Percentiles rank a stretch among this genome's conserved stretches.
Evolutionary conservation across 2,329 filamentous ascomycete genomes (phyloP).

Genomic region (Ophiocordyceps camponoti-rufipedis): DNA sequence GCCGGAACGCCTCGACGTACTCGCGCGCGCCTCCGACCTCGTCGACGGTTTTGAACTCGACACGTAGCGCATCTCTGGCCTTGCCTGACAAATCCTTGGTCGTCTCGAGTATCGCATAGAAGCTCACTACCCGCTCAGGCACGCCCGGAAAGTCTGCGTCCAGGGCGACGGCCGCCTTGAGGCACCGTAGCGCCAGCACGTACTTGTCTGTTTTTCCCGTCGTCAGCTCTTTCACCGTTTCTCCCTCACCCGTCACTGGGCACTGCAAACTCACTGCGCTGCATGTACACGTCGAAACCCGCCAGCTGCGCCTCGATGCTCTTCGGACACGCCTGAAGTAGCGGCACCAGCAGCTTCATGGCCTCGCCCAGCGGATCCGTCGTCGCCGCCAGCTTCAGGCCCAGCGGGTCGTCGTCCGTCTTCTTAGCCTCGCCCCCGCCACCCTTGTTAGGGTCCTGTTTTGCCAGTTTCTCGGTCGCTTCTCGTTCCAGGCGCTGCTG

Average conservation of each 20-base stretch:
- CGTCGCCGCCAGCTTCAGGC: slow-evolving; percentile 63
- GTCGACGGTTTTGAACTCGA: slow-evolving; percentile 45
- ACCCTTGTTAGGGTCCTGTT: slow-evolving; percentile 70
- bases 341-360: slow-evolving; percentile 65
- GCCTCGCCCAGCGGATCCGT: slow-evolving; percentile 70
- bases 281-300: slow-evolving; percentile 79
- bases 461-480: slow-evolving; percentile 59
- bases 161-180: slow-evolving; percentile 54
- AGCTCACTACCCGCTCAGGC: slow-evolving; percentile 55
- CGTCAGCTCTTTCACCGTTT: not conserved
- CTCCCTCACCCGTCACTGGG: not conserved
- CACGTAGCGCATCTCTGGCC: slow-evolving; percentile 49
- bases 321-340: slow-evolving; percentile 69
- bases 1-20: slow-evolving; percentile 48
- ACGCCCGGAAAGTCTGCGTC: slow-evolving; percentile 52
- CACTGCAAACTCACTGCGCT: slow-evolving; percentile 46
- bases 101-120: slow-evolving; percentile 43
- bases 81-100: slow-evolving; percentile 42
- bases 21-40: slow-evolving; percentile 38
- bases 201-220: slow-evolving; percentile 48
- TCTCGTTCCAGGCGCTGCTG: slow-evolving; percentile 46
- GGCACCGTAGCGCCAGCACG: slow-evolving; percentile 69
- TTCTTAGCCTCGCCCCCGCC: slow-evolving; percentile 57
- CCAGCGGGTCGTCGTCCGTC: slow-evolving; percentile 76
- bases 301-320: slow-evolving; percentile 66